These are phyloP conservation scores for Collybia sordida DNA, from an alignment of 768 basidiomycete genomes.

Conservation along the genomic window DNA sequence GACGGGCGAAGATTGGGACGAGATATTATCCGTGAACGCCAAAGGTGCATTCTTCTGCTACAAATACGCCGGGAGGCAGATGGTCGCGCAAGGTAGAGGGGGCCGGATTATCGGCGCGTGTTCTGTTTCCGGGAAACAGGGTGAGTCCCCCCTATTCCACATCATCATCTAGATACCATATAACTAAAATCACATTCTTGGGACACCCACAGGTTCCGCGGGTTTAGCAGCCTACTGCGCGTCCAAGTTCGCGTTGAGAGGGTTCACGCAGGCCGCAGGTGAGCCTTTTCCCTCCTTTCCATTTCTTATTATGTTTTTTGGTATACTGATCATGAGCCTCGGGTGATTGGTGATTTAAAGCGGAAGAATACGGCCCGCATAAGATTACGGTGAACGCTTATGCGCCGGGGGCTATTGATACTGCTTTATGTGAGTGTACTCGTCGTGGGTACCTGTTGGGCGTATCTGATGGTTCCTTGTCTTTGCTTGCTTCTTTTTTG, in stretches of 20 bases:
- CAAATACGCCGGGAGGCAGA: constrained; percentile 33
- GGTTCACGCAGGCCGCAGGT: constrained; percentile 38
- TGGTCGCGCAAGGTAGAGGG: constrained; percentile 39
- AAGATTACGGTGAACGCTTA: constrained; percentile 28
- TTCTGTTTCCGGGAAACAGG: constrained; percentile 37
- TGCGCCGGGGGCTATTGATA: constrained; percentile 19
- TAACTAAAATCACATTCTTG: too few species aligned
- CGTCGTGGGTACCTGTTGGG: too few species aligned
- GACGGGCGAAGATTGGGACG: constrained; percentile 20
- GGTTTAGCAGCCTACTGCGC: constrained; percentile 27
- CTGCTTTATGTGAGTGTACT: constrained; percentile 6
- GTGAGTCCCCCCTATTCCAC: constrained; percentile 18
- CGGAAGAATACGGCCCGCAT: constrained; percentile 23
- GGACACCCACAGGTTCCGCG: constrained; percentile 11
- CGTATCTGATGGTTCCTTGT: neutral
- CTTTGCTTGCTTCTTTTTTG: too few species aligned
- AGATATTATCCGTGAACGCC: constrained; percentile 24
- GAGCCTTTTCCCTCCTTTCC: neutral
- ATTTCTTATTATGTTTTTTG: constrained; percentile 3
- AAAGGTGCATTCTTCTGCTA: constrained; percentile 34
- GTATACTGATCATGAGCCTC: neutral
- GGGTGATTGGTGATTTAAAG: neutral
- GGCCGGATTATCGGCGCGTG: constrained; percentile 39
- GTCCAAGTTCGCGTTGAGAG: constrained; percentile 43
- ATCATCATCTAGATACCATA: neutral